Conservation (phyloP, 176 grass and related monocot species). For the Themeda triandra region DNA sequence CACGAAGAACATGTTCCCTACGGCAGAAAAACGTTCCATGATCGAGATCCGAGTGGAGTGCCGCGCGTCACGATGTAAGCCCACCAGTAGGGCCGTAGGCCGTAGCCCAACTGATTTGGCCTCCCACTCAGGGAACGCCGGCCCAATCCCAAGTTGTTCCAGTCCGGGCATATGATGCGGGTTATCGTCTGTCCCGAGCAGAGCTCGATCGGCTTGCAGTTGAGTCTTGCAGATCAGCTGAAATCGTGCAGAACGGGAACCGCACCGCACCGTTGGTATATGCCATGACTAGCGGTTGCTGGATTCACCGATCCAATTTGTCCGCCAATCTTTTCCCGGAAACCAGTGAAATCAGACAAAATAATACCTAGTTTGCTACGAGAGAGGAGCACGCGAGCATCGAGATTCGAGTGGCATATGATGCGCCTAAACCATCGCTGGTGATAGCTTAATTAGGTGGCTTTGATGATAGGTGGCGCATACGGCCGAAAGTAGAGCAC, state of each 20-base stretch:
- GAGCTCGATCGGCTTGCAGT: neutral
- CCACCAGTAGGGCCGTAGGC: neutral
- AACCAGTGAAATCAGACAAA: neutral
- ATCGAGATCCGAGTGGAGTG: neutral
- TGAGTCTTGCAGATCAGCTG: neutral
- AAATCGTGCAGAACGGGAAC: neutral
- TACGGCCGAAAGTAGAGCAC: neutral
- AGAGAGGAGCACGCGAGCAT: neutral
- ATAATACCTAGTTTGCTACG: neutral
- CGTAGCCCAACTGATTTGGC: neutral
- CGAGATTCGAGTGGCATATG: neutral
- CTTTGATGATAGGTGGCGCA: neutral
- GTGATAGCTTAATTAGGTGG: neutral
- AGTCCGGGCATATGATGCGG: neutral
- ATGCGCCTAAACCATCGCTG: neutral
- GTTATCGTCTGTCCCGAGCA: no score
- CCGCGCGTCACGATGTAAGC: neutral
- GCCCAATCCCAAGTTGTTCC: neutral
- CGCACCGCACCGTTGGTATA: no score
- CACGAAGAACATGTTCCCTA: neutral
- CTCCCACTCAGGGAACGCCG: neutral
- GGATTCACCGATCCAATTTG: neutral
- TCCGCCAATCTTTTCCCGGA: neutral
- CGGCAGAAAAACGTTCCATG: neutral
- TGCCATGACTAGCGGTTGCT: neutral